These are phyloP conservation scores for Trichoderma simmonsii DNA, from an alignment of 2,329 filamentous ascomycete genomes.

Conservation along the genomic window DNA sequence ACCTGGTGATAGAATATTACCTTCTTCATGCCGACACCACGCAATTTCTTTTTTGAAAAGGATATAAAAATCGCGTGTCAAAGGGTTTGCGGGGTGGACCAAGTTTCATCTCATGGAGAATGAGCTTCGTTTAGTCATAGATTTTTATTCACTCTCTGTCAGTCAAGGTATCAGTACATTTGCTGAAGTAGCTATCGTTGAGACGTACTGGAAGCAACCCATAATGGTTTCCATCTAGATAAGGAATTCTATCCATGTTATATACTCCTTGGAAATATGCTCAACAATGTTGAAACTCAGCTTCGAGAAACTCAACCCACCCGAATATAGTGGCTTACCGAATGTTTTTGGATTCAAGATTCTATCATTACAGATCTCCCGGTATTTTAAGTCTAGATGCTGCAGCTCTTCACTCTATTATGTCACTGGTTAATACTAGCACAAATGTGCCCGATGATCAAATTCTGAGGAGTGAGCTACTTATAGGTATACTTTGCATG, in stretches of 20 bases:
- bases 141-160: not conserved
- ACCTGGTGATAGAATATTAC: no score
- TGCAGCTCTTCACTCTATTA: not conserved
- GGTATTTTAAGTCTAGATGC: not conserved
- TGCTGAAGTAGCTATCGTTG: not conserved
- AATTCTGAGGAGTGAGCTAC: not conserved
- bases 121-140: not conserved
- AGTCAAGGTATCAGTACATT: not conserved
- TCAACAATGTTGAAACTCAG: no score
- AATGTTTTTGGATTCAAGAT: not conserved
- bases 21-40: no score
- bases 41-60: no score
- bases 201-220: not conserved
- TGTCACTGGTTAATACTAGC: not conserved
- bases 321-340: not conserved
- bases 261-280: not conserved
- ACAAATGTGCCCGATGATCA: not conserved
- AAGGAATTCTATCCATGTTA: not conserved
- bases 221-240: not conserved
- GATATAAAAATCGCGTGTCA: not conserved
- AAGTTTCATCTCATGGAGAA: not conserved
- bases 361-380: not conserved
- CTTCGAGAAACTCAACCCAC: not conserved
- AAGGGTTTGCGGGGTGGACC: not conserved
- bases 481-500: not conserved